Evolutionary conservation across 2,329 filamentous ascomycete species (phyloP).

Genomic region (Epichloe hybrida): DNA sequence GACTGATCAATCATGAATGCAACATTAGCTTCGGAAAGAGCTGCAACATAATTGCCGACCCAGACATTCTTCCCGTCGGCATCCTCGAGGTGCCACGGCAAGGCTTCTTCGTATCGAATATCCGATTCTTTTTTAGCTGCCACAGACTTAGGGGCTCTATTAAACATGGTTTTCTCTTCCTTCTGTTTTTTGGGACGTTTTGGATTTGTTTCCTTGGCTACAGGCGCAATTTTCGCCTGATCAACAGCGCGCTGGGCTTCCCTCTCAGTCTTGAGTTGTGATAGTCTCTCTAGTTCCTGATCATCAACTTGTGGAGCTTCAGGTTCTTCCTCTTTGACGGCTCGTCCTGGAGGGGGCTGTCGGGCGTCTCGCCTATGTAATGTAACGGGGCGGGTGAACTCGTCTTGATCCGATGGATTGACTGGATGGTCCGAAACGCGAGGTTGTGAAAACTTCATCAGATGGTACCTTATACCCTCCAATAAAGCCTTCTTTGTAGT

Average conservation of each 20-base stretch:
- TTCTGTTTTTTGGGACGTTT: conserved; percentile 51
- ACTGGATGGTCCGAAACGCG: conserved; percentile 45
- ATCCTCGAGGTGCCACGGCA: conserved; percentile 95
- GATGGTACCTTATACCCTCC: conserved; percentile 71
- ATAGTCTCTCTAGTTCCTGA: conserved; percentile 48
- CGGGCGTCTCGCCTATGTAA: conserved; percentile 80
- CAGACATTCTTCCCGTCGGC: conserved; percentile 91
- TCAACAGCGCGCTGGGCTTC: conserved; percentile 79
- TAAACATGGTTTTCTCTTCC: conserved; percentile 77
- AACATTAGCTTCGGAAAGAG: conserved; percentile 74
- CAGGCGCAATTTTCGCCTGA: conserved; percentile 84
- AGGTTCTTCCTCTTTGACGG: conserved; percentile 45
- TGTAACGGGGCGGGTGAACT: conserved; percentile 79
- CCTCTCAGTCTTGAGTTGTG: conserved; percentile 62
- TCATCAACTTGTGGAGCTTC: conserved; percentile 34
- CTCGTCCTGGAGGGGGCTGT: conserved; percentile 49
- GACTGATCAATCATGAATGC: conserved; percentile 59
- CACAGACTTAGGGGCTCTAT: conserved; percentile 64
- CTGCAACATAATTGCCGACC: conserved; percentile 82
- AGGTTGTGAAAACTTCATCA: conserved; percentile 62
- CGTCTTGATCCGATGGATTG: conserved; percentile 55
- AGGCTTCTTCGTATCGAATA: conserved; percentile 81
- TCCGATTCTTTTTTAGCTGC: conserved; percentile 60
- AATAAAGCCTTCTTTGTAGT: conserved; percentile 71
- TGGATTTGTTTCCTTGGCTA: conserved; percentile 42